Evolutionary conservation across 805 yeast genomes (phyloP), one percentile per base, ranked within the genome.

Genomic region (Kuraishia cidri): DNA sequence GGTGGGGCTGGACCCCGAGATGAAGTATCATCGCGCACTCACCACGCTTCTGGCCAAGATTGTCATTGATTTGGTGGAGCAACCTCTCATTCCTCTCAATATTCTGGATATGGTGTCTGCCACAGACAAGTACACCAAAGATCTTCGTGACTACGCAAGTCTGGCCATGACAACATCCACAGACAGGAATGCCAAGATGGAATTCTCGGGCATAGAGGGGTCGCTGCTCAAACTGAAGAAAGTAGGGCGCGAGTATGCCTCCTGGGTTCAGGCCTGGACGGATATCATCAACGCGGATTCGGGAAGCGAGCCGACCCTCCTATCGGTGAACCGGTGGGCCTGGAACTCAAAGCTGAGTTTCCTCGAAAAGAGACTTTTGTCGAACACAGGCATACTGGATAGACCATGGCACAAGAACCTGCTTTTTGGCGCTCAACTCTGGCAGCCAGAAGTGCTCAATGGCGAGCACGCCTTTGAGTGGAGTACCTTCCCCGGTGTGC

Each of bases 11-110:
- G 90, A 81, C 43, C 66, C 75, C 1, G 63, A 60, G 11, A 73
- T 79, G 69, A 48, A 56, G 12, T 62, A 68, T 32, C 86, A 79
- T 46, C 47, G 58, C 6, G 68, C 73, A 12, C 46, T 86, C 38
- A 69, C 76, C 3, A 69, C 75, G 34, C 47, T 81, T 15, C 46
- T 80, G 1, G 62, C 82, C 4, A 59, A 66, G 29, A 40, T 78
- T 3, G 55, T 69, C 0, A 47, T 86, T n/a, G 65, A 70, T 30
- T 47, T 81, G n/a, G 70, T 77, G 0, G 95, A 87, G 43, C 69
- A 67, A 26, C 94, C 97, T 1, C 52, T 85, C 26, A 60, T 88
- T 12, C 95, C 95, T 2, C 80, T 68, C 42, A 72, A 77, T 47
- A 52, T 83, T 23, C 52, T 49, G 3, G 58, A 60, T 5, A 64